Base-by-base conservation (phyloP, 2,329 filamentous ascomycete genomes). In the Scytalidium lignicola region DNA sequence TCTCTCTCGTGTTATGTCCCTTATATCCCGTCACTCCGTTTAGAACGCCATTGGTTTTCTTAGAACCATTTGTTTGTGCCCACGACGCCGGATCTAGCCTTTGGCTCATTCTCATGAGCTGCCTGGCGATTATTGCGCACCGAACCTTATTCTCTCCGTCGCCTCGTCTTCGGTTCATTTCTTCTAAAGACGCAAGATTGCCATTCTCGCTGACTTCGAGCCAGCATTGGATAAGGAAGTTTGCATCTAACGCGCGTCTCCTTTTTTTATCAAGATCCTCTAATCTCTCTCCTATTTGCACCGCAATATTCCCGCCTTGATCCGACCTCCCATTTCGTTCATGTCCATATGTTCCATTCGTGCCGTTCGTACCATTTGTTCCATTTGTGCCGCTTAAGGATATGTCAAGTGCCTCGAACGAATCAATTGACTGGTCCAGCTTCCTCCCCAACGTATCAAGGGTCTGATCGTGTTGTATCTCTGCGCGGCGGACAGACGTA, bases 161-260 rank as follows among this genome's bases (percentile, higher is more conserved):
- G 1, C 89, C 90, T 57, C 90, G 86, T 55, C 88, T 80, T 62
- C 92, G 81, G 41, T 63, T 63, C 51, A 97, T 85, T 55, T 95
- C 90, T 66, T 97, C 90, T 43, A 99, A 70, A n/a, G 86, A 84
- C 8, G 87, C 86, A 49, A 97, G 76, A 58, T 93, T 84, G 3
- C 93, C 93, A 8, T 86, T 85, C 62, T 96, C 91, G 68, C 86
- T 91, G 59, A 99, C 90, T 63, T 97, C 92, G 39, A 90, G 83
- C 92, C 93, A 99, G 72, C 93, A 99, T 65, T 95, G 88, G 56
- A 99, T 90, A 51, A 99, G 70, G 65, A 97, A 97, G 64, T 88
- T 92, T 52, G 93, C 91, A 72, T 99, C 93, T 65, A 93, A 79
- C 26, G 93, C 93, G 51, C 92, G 78, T 64, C 90, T 85, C 58